phyloP scores from a whole-genome alignment of 192 early-diverging fungal species.

The Umbelopsis sp. region DNA sequence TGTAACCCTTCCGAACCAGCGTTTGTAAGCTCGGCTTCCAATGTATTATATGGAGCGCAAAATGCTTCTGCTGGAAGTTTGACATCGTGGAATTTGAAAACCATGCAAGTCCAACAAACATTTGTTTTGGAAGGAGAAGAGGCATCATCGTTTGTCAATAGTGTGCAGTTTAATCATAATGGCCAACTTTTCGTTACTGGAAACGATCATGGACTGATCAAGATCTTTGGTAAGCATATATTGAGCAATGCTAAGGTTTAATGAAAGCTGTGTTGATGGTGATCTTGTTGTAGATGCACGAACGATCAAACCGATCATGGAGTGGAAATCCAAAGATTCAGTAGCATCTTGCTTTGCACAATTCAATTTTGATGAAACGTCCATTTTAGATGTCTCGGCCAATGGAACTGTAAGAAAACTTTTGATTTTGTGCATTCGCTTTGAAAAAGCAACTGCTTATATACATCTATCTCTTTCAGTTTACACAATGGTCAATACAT shows the following conservation, averaged over 20 bases:
- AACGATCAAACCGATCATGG: slow-evolving; percentile 56
- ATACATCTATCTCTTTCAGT: slow-evolving; percentile 21
- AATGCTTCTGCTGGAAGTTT: slow-evolving; percentile 37
- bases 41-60: not conserved
- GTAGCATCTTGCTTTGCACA: slow-evolving; percentile 49
- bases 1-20: slow-evolving; percentile 59
- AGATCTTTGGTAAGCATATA: slow-evolving; percentile 49
- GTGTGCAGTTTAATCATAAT: slow-evolving; percentile 65
- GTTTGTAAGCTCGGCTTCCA: slow-evolving; percentile 52
- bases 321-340: slow-evolving; percentile 46
- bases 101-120: slow-evolving; percentile 45
- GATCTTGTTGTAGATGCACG: slow-evolving; percentile 44
- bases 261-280: not conserved
- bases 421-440: not conserved
- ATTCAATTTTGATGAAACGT: slow-evolving; percentile 69
- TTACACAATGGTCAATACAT: slow-evolving; percentile 57
- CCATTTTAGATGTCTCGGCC: slow-evolving; percentile 53
- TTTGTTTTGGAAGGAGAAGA: slow-evolving; percentile 37
- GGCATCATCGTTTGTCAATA: slow-evolving; percentile 45
- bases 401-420: slow-evolving; percentile 32
- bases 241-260: not conserved
- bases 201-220: slow-evolving; percentile 52
- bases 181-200: slow-evolving; percentile 62
- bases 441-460: not conserved
- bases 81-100: slow-evolving; percentile 59